phyloP scores from a whole-genome alignment of 768 basidiomycete genomes.

The Podaxis sp. region DNA sequence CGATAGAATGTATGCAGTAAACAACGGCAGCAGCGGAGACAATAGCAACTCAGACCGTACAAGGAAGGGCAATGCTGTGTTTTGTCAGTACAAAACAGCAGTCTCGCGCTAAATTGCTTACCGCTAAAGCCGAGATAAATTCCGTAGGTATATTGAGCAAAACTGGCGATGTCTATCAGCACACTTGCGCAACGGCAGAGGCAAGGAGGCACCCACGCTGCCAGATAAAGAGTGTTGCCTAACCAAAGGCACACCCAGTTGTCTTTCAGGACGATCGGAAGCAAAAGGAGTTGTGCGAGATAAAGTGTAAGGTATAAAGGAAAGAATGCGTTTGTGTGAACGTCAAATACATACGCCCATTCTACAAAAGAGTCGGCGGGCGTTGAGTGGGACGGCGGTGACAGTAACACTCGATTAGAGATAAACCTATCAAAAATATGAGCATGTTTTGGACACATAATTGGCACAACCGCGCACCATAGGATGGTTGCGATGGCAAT shows the following conservation, averaged over 20 bases:
- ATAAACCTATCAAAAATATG: conserved; percentile 46
- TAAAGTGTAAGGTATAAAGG: conserved; percentile 90
- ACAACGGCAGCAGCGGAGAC: conserved; percentile 85
- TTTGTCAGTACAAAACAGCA: not conserved
- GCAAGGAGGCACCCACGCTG: conserved; percentile 55
- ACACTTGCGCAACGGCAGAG: not conserved
- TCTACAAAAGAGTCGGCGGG: conserved; percentile 73
- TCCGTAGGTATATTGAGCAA: conserved; percentile 89
- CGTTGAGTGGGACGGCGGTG: conserved; percentile 70
- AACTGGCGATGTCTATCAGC: conserved; percentile 38
- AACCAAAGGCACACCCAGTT: conserved; percentile 95
- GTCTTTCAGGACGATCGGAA: conserved; percentile 76
- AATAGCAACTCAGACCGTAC: conserved; percentile 87
- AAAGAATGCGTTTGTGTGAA: conserved; percentile 97
- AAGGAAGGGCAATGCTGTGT: conserved; percentile 87
- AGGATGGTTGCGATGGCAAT: conserved; percentile 70
- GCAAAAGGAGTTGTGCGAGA: conserved; percentile 81
- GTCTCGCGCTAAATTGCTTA: conserved; percentile 29
- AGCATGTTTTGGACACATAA: conserved; percentile 17
- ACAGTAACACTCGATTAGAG: conserved; percentile 68
- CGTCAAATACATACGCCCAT: conserved; percentile 96
- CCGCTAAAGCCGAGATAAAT: conserved; percentile 85
- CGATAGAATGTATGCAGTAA: conserved; percentile 82
- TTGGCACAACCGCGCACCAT: conserved; percentile 49
- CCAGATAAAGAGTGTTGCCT: conserved; percentile 89